Base-by-base conservation (phyloP, 2,329 filamentous ascomycete genomes). In the Calonectria fujianensis region DNA sequence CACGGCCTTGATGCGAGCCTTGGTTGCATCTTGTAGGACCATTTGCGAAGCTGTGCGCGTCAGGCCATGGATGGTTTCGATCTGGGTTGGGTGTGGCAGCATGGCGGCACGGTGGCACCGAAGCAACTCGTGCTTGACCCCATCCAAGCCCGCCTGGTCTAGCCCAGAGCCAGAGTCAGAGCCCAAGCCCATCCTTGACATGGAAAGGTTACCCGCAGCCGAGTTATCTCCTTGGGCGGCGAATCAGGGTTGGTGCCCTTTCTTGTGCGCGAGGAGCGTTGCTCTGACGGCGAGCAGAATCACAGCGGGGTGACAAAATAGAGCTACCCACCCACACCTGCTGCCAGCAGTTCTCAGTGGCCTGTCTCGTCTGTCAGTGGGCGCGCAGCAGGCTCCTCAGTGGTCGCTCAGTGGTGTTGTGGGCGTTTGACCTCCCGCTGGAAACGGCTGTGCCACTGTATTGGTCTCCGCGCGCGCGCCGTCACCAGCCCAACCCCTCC, bases 191-290 rank as follows among this genome's bases (percentile, higher is more conserved):
- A 72, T 52, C 41, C 69, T 72, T 72, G 50, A 27, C 52, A 72
- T 68, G 64, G 69, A 57, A 54, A 68, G 54, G 70, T 68, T 70
- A 70, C 52, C 72, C 72, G 67, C 57, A 74, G 67, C 72, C 72
- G 72, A 74, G 72, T 70, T 74, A 74, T 74, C 72, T 74, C 72
- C 72, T 61, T 69, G 54, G 67, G 72, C 75, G 66, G 66, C 75
- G 75, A 77, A 76, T 77, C 74, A 80, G 79, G 79, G 79, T 80
- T 81, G 79, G 66, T 81, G 78, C 79, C 79, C 79, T 79, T 75
- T 78, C 65, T 77, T 80, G 77, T 78, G 76, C 75, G 76, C 27
- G 68, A 64, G 18, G 45, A 54, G 59, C 31, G 27, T 54, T 70
- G 29, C 54, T 70, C 54, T 37, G n/a, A 24, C 31, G 52, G 45